Evolutionary conservation across 169 alveolate genomes (phyloP).

Genomic region (Perkinsus olseni): DNA sequence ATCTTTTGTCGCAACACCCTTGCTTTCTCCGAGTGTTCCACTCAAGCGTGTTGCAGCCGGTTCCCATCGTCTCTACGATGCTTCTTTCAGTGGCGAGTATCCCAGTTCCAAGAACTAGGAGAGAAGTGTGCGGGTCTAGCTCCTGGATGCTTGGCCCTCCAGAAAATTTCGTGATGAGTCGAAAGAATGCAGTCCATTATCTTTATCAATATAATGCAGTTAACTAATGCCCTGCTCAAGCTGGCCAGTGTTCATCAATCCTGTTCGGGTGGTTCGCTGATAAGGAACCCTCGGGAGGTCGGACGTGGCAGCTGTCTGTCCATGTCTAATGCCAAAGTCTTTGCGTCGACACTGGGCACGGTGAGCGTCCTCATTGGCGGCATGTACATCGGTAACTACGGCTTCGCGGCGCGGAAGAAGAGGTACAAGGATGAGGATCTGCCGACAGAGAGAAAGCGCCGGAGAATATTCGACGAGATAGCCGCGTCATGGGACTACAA

Average conservation of each 20-base stretch:
- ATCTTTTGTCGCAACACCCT: too few relatives aligned
- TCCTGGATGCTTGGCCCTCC: not conserved
- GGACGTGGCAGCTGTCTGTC: too few relatives aligned
- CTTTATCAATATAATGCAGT: not conserved
- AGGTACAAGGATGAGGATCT: not conserved
- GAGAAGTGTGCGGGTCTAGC: not conserved
- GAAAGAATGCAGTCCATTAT: not conserved
- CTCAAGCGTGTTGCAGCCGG: too few relatives aligned
- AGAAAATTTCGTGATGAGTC: not conserved
- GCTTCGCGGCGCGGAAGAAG: not conserved
- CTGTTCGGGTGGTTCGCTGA: not conserved
- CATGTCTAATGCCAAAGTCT: not conserved
- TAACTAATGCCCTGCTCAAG: not conserved
- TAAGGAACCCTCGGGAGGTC: too few relatives aligned
- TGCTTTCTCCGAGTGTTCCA: too few relatives aligned
- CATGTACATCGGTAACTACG: not conserved
- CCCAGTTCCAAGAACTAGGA: not conserved
- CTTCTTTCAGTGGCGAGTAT: not conserved
- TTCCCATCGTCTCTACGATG: not conserved
- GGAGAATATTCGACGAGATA: conserved; percentile 6
- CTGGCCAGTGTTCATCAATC: not conserved
- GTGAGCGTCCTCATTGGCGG: not conserved
- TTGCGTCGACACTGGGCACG: not conserved
- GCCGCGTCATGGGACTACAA: conserved; percentile 20
- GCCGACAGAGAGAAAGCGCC: conserved; percentile 10